Base-by-base conservation (phyloP, 192 early-diverging fungal species). In the Coemansia sp. region DNA sequence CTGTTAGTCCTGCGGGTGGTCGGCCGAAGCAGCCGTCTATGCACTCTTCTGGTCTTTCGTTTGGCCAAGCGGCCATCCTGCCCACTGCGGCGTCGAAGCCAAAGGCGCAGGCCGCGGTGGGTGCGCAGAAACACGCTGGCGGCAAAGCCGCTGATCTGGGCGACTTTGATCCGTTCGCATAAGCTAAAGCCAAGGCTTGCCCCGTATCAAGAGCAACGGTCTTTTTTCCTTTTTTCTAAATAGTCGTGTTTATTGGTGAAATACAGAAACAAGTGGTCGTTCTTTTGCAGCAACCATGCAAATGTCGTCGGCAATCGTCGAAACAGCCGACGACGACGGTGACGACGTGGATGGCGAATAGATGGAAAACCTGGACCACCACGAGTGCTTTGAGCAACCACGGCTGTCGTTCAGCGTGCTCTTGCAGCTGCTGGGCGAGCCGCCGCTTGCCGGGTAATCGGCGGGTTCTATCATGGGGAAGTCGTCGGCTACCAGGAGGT, bases 151-250 rank as follows among this genome's bases (percentile, higher is more conserved):
- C 63, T 11, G 62, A 78, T 36, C 55, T 78, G 9, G 75, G 61
- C 29, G 75, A 78, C 23, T 78, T 78, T 67, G 75, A 78, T 60
- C 75, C 75, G 0, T 78, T 69, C 55, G 75, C 75, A 18, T 75
- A 69, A 25, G 0, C n/a, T n/a, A n/a, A n/a, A n/a, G n/a, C n/a
- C n/a, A n/a, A n/a, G n/a, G n/a, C n/a, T n/a, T n/a, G n/a, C n/a
- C n/a, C n/a, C n/a, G n/a, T n/a, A n/a, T n/a, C n/a, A n/a, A n/a
- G n/a, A n/a, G n/a, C n/a, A n/a, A n/a, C n/a, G n/a, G n/a, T n/a
- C n/a, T n/a, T n/a, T n/a, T n/a, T n/a, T n/a, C n/a, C n/a, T n/a
- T n/a, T 20, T 57, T 36, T 62, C 16, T 36, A 42, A 50, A 51
- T 2, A 51, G 4, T n/a, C n/a, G n/a, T 48, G 23, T 47, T 42